Evolutionary conservation across 1,139 yeast genomes (phyloP).

Genomic region (Debaryomyces psychrophilus): DNA sequence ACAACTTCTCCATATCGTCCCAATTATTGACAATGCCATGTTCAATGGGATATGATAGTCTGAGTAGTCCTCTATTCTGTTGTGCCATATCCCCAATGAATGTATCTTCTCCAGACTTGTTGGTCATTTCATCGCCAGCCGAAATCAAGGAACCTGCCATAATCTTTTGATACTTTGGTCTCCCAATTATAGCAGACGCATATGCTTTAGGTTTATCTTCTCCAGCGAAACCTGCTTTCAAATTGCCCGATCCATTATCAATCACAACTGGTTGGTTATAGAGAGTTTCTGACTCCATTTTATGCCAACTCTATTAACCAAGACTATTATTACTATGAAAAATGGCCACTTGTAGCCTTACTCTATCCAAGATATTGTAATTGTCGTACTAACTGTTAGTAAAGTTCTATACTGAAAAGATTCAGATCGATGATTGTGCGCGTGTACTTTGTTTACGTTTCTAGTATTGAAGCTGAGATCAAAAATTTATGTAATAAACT

Average conservation of each 20-base stretch:
- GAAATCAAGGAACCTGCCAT: conserved; percentile 80
- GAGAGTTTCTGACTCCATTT: conserved; percentile 21
- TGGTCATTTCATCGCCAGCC: conserved; percentile 16
- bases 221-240: conserved; percentile 94
- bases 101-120: conserved; percentile 31
- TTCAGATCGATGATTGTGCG: conserved; percentile 3
- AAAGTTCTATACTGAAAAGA: background rate
- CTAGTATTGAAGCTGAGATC: conserved; percentile 1
- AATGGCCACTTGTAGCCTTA: background rate
- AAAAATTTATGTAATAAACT: background rate
- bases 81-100: conserved; percentile 81
- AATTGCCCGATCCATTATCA: conserved; percentile 89
- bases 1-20: conserved; percentile 81
- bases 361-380: background rate
- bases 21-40: conserved; percentile 86
- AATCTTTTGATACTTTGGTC: conserved; percentile 79
- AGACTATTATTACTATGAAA: background rate
- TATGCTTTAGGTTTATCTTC: conserved; percentile 74
- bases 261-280: conserved; percentile 88
- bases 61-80: conserved; percentile 71
- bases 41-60: conserved; percentile 69
- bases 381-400: background rate
- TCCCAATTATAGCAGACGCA: conserved; percentile 62
- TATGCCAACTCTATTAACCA: background rate
- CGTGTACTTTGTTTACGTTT: conserved; percentile 11